A percentile compares a stretch with the other conserved stretches of the same genome.
Conservation (phyloP, 495 filamentous ascomycete genomes). For the Daldinia childiae region DNA sequence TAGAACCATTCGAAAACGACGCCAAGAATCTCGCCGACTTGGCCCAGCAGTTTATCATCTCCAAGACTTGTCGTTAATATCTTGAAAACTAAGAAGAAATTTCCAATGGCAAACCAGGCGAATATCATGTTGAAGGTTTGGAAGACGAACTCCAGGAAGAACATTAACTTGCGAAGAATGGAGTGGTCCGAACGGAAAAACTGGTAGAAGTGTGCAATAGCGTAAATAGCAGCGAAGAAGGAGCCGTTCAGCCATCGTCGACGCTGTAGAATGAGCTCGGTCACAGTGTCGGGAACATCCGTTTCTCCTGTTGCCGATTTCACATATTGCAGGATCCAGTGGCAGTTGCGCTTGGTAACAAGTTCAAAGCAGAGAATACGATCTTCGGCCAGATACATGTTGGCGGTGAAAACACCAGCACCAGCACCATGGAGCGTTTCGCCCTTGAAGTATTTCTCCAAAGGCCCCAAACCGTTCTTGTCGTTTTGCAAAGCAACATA, state of each 20-base stretch:
- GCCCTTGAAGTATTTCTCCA: slow-evolving; percentile 97
- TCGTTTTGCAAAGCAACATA: slow-evolving; percentile 96
- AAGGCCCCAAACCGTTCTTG: slow-evolving; percentile 86
- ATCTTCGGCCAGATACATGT: slow-evolving; percentile 99
- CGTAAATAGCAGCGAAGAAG: slow-evolving; percentile 98
- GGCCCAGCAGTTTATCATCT: slow-evolving; percentile 70
- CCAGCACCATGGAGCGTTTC: slow-evolving; percentile 96
- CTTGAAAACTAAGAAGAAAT: slow-evolving; percentile 99
- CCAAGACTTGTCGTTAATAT: slow-evolving; percentile 91
- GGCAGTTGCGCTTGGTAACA: slow-evolving; percentile 94
- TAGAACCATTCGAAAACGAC: slow-evolving; percentile 98
- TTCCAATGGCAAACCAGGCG: slow-evolving; percentile 98
- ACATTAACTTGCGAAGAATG: slow-evolving; percentile 84
- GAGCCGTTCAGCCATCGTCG: slow-evolving; percentile 97
- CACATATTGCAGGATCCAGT: slow-evolving; percentile 98
- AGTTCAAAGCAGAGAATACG: slow-evolving; percentile 99
- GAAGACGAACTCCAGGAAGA: slow-evolving; percentile 92
- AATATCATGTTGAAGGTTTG: slow-evolving; percentile 97
- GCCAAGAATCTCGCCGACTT: slow-evolving; percentile 78
- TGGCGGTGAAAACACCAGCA: slow-evolving; percentile 97
- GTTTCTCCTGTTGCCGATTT: slow-evolving; percentile 97
- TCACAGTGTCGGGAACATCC: slow-evolving; percentile 94
- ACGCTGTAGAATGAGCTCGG: slow-evolving; percentile 95
- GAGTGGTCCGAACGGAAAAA: slow-evolving; percentile 93
- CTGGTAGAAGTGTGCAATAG: slow-evolving; percentile 91